Base-by-base conservation (phyloP, 345 rosid species). In the Carallia pectinifolia region DNA sequence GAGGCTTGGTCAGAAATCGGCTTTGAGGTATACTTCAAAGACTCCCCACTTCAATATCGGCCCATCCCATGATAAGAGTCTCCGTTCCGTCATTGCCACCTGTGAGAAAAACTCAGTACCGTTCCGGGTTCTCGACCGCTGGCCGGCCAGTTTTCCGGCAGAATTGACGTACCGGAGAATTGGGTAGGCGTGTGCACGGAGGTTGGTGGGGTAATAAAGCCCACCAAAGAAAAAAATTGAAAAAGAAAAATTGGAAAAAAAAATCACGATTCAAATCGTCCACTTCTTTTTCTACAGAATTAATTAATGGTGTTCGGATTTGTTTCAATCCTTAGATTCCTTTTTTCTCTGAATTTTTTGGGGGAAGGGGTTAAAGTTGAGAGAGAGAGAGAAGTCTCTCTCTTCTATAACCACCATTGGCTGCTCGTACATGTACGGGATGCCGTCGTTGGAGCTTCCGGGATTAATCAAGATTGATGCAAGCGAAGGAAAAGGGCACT, bases 391-490 rank as follows among this genome's bases (percentile, higher is more conserved):
- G 23, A 23, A 23, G 23, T 23, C 23, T 23, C 23, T 23, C 23
- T 23, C 23, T 23, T 23, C 23, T 23, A 23, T 23, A 23, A 23
- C 23, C 23, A 23, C 23, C 23, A 23, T 23, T 23, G 23, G 23
- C 23, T 23, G 23, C 23, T 89, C 92, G 0, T 73, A 79, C 17
- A 62, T 91, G 1, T 90, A 88, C 30, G 98, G 96, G 10, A 90
- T 97, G 12, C 98, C 98, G 6, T 85, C 93, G 0, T 53, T 90
- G 66, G 97, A 94, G 85, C 90, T 71, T 66, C 97, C 97, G 1
- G 97, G 97, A 4, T 34, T 94, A 80, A 81, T 94, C 56, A 94
- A 94, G 80, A 64, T 87, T 0, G 91, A 23, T 23, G 23, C 23
- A 23, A 23, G 23, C 23, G 23, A 23, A 23, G 23, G 23, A 23